Conservation (phyloP, 164 flowering plant species). For the Stephania yunnanensis region DNA sequence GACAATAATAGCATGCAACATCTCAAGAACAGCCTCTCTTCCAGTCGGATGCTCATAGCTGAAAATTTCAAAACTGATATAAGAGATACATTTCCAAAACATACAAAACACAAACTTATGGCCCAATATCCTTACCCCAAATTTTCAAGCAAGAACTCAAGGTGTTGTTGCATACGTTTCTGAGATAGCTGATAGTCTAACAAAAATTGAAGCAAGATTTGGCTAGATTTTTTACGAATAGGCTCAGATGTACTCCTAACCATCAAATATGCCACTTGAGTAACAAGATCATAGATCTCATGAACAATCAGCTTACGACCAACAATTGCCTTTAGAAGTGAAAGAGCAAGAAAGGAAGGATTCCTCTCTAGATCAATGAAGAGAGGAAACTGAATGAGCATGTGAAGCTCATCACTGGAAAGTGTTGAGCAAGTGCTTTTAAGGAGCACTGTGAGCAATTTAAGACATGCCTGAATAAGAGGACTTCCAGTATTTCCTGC, state of each 20-base stretch:
- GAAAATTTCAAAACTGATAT: constrained; percentile 19
- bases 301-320: constrained; percentile 58
- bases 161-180: constrained; percentile 74
- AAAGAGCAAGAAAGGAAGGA: constrained; percentile 69
- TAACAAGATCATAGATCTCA: constrained; percentile 87
- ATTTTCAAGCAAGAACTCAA: constrained; percentile 59
- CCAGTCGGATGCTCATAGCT: constrained; percentile 85
- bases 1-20: constrained; percentile 63
- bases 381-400: constrained; percentile 70
- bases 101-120: neutral
- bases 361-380: constrained; percentile 79
- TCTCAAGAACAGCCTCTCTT: constrained; percentile 88
- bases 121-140: constrained; percentile 40
- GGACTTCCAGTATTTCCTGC: constrained; percentile 43
- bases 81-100: constrained; percentile 10
- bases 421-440: constrained; percentile 54
- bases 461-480: constrained; percentile 63
- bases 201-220: constrained; percentile 75
- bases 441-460: constrained; percentile 62
- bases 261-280: constrained; percentile 64
- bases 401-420: constrained; percentile 61
- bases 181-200: constrained; percentile 60
- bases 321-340: constrained; percentile 74
- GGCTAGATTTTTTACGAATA: constrained; percentile 69
- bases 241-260: constrained; percentile 68